Percentiles rank a stretch among this genome's conserved stretches.
Conservation (phyloP, 176 grass and related monocot genomes). For the Tillandsia fasciculata region DNA sequence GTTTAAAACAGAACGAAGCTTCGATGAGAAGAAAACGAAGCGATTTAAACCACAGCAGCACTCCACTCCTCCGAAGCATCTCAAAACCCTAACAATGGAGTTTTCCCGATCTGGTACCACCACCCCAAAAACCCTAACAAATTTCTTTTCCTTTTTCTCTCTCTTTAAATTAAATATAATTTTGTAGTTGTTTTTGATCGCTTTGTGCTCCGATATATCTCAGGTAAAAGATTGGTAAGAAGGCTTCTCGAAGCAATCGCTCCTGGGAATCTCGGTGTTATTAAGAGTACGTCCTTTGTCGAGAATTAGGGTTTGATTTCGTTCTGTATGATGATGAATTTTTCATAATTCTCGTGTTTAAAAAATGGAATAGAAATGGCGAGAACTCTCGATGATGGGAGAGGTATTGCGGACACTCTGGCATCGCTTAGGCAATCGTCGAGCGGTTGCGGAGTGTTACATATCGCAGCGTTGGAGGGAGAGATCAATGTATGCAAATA, state of each 20-base stretch:
- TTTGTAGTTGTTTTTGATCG: too few species aligned
- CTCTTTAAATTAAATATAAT: too few species aligned
- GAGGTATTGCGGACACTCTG: background rate
- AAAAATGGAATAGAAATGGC: background rate
- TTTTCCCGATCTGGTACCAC: too few species aligned
- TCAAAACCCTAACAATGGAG: too few species aligned
- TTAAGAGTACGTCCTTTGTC: slow-evolving; percentile 24
- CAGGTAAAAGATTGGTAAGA: background rate
- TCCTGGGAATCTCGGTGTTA: slow-evolving; percentile 11
- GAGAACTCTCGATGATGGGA: slow-evolving; percentile 6
- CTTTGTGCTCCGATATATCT: background rate
- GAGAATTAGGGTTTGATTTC: slow-evolving; percentile 1
- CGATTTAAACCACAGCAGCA: too few species aligned
- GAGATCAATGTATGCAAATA: slow-evolving; percentile 15
- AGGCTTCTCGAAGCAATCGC: slow-evolving; percentile 8
- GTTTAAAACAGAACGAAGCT: too few species aligned
- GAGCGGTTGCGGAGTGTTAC: slow-evolving; percentile 23
- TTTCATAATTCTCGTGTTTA: background rate
- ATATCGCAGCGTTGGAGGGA: slow-evolving; percentile 24
- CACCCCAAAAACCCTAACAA: too few species aligned
- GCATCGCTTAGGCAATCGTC: background rate
- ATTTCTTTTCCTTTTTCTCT: too few species aligned
- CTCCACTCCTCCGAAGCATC: too few species aligned
- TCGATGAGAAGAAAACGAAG: too few species aligned
- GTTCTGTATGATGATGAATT: background rate